Evolutionary conservation across 805 yeast species (phyloP), one percentile per base, ranked within the genome.

Genomic region (Suhomyces prunicola): DNA sequence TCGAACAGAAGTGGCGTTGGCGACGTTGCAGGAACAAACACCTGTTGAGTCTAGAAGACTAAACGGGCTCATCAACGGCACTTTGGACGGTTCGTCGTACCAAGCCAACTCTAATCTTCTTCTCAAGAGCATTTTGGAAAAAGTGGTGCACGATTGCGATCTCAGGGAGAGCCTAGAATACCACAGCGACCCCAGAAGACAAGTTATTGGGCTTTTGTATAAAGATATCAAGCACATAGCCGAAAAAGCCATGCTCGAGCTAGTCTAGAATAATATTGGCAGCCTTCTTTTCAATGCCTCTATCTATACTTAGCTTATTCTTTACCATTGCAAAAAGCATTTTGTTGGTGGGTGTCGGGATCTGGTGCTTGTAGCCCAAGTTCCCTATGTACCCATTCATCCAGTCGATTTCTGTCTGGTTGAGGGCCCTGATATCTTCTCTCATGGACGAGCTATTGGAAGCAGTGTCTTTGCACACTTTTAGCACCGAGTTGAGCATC

Each of bases 371-470:
- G 29, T 67, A 59, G 1, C 89, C 96, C 50, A 84, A 69, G 6
- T 62, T 65, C 1, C 80, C 85, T 10, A 92, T 76, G 62, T 84
- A 90, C 1, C 97, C 97, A 65, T 92, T 94, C 54, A 93, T 85
- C 65, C 81, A 87, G 55, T 86, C 88, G 19, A 93, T 81, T 64
- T 93, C 99, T 0, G 94, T 88, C 13, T 75, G 78, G 58, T 81
- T 78, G 54, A 80, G 70, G 57, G 70, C 65, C 46, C 74, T 61
- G 15, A 83, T 71, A 60, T 93, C 98, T 53, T 82, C 83, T 47
- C 88, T 72, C 92, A 87, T 87, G 13, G 89, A 83, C 7, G 88
- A 79, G 46, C 82, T 77, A 63, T 91, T 93, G 41, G 76, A 65
- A 0, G 80, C 77, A 3, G 92, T 76, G 15, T 52, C 22, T 40